phyloP scores from a whole-genome alignment of 1,284 basidiomycete genomes.

The Puccinia polysora region DNA sequence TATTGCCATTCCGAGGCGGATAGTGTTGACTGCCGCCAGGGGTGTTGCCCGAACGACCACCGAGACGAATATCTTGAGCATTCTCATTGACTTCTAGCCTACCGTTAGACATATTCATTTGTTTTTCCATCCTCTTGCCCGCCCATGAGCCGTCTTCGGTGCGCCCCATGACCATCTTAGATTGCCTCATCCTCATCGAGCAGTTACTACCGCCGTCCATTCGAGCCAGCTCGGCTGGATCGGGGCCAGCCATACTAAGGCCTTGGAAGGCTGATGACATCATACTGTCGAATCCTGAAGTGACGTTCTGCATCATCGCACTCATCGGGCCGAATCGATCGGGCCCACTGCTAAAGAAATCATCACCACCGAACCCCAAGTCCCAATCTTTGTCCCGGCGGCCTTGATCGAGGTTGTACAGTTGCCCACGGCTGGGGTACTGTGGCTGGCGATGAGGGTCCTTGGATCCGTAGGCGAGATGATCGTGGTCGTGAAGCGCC shows the following conservation, averaged over 20 bases:
- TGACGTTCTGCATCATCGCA: constrained; percentile 16
- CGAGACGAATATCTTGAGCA: constrained; percentile 27
- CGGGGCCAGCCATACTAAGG: constrained; percentile 16
- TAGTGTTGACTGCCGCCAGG: constrained; percentile 12
- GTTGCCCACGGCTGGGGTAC: background rate
- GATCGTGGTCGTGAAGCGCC: background rate
- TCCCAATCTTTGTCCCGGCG: constrained; percentile 18
- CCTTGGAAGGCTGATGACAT: constrained; percentile 30
- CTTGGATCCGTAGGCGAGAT: background rate
- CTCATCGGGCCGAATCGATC: constrained; percentile 19
- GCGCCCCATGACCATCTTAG: constrained; percentile 38
- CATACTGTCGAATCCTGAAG: constrained; percentile 31
- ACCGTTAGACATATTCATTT: constrained; percentile 36
- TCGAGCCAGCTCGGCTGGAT: constrained; percentile 3
- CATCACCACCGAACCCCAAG: constrained; percentile 28
- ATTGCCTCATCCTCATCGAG: constrained; percentile 32
- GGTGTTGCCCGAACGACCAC: background rate
- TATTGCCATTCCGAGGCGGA: constrained; percentile 5
- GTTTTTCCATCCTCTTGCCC: constrained; percentile 34
- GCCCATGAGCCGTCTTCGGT: constrained; percentile 35
- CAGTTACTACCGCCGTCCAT: constrained; percentile 17
- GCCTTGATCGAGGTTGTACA: constrained; percentile 9
- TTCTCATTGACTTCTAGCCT: constrained; percentile 34
- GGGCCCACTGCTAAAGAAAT: constrained; percentile 12
- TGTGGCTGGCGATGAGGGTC: background rate